Base-by-base conservation (phyloP, 495 filamentous ascomycete species). In the Trichoderma parareesei region DNA sequence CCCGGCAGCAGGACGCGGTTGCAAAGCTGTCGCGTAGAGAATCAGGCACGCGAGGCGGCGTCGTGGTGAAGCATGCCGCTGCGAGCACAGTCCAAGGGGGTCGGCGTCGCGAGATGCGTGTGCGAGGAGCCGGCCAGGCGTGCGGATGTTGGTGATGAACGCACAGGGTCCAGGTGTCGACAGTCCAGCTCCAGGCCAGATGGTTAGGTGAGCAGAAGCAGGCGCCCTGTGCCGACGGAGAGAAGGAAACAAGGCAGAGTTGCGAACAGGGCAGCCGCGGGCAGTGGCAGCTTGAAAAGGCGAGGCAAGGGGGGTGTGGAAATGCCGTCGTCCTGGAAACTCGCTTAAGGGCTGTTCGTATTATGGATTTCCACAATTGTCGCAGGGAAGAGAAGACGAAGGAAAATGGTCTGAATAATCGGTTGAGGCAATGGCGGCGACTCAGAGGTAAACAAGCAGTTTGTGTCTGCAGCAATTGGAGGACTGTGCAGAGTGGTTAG, bases 341-440 rank as follows among this genome's bases (percentile, higher is more conserved):
- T 57, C 49, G 49, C 49, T 57, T 57, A 57, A 57, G 49, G 49
- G 7, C 6, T 16, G 44, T 48, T 57, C 49, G 49, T 57, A 57
- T 57, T 57, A 57, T 57, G 20, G 27, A 27, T 27, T 33, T n/a
- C 44, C 6, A 11, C 49, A 57, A 33, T 8, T 8, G 18, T 5
- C 20, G 18, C 20, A 57, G 49, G 13, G 13, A 48, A 27, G 6
- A 57, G 35, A 27, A 20, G 3, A 18, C 14, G 6, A 48, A 6
- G 14, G 44, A 48, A 16, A 48, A 48, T 18, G 18, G 18, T 48
- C 16, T n/a, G 5, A 48, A 48, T 48, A 48, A 48, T n/a, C 42
- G 16, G 41, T 43, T 11, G 42, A 44, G 42, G 42, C 42, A 44
- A 16, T 44, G 16, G 13, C 44, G 44, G 6, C 44, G 13, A n/a